A percentile compares a stretch with the other conserved stretches of the same genome.
These are phyloP conservation scores for Globisporangium paroecandrum DNA, from an alignment of 352 stramenopile species.

Conservation along the genomic window DNA sequence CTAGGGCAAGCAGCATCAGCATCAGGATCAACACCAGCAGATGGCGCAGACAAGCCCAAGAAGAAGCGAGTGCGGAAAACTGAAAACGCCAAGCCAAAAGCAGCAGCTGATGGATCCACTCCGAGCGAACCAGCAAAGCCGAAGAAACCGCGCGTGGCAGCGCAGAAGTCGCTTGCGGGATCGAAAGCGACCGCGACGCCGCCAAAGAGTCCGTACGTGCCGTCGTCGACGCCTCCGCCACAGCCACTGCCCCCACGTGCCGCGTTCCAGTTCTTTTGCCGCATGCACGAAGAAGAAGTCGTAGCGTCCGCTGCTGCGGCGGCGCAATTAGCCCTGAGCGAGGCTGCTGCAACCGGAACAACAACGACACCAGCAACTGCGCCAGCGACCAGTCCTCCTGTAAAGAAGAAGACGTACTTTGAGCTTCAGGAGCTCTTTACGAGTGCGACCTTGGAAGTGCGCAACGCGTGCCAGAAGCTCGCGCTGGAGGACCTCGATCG, in stretches of 20 bases:
- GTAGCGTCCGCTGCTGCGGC: neutral
- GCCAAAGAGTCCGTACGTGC: slow-evolving; percentile 25
- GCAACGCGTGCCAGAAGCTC: slow-evolving; percentile 39
- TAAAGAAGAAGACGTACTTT: slow-evolving; percentile 9
- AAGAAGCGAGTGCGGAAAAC: slow-evolving; percentile 12
- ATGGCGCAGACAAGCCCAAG: slow-evolving; percentile 5
- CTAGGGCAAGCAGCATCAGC: neutral
- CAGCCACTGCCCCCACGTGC: slow-evolving; percentile 26
- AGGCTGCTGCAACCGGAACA: neutral
- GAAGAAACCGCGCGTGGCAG: slow-evolving; percentile 1
- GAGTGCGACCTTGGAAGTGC: slow-evolving; percentile 26
- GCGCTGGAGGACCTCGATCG: slow-evolving; percentile 48
- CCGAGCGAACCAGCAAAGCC: neutral
- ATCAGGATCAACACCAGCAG: neutral
- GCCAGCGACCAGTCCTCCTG: neutral
- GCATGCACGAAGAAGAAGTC: slow-evolving; percentile 24
- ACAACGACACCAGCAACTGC: neutral
- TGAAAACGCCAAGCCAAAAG: slow-evolving; percentile 6
- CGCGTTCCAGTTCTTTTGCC: slow-evolving; percentile 42
- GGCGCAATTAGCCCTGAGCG: neutral
- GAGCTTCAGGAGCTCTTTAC: slow-evolving; percentile 35
- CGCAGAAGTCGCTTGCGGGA: slow-evolving; percentile 11
- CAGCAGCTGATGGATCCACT: neutral
- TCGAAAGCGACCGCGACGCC: slow-evolving; percentile 15
- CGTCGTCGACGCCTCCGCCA: slow-evolving; percentile 41